phyloP scores from a whole-genome alignment of 495 filamentous ascomycete genomes.

The Copromyces sp. region DNA sequence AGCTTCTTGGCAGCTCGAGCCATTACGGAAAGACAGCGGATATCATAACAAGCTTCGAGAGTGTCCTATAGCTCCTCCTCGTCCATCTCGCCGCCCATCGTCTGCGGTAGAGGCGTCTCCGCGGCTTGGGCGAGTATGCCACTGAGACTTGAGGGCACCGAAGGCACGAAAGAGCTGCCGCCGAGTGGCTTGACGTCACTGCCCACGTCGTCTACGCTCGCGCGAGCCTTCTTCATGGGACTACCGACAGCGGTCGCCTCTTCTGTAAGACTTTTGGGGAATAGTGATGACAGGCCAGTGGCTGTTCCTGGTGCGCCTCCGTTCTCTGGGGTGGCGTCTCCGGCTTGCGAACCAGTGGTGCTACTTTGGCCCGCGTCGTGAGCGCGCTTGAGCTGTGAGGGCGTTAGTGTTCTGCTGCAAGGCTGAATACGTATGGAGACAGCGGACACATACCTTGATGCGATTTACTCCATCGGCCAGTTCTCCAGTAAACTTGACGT shows the following conservation, averaged over 20 bases:
- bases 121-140: neutral
- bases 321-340: conserved; percentile 28
- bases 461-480: conserved; percentile 83
- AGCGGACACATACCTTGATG: conserved; percentile 62
- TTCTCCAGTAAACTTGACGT: conserved; percentile 73
- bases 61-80: neutral
- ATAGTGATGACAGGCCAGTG: conserved; percentile 23
- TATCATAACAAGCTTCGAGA: neutral
- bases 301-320: conserved; percentile 18
- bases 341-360: conserved; percentile 25
- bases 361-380: conserved; percentile 73
- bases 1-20: neutral
- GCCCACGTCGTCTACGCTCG: conserved; percentile 43
- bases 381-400: conserved; percentile 76
- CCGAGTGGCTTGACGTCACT: neutral
- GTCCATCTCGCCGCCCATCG: neutral
- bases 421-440: neutral
- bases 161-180: neutral
- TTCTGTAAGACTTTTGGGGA: conserved; percentile 21
- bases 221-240: conserved; percentile 74
- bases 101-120: neutral
- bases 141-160: neutral
- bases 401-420: conserved; percentile 12
- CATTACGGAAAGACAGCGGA: neutral
- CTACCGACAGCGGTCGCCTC: conserved; percentile 54